Conservation (phyloP, 768 basidiomycete species). For the Mycena chlorophos region DNA sequence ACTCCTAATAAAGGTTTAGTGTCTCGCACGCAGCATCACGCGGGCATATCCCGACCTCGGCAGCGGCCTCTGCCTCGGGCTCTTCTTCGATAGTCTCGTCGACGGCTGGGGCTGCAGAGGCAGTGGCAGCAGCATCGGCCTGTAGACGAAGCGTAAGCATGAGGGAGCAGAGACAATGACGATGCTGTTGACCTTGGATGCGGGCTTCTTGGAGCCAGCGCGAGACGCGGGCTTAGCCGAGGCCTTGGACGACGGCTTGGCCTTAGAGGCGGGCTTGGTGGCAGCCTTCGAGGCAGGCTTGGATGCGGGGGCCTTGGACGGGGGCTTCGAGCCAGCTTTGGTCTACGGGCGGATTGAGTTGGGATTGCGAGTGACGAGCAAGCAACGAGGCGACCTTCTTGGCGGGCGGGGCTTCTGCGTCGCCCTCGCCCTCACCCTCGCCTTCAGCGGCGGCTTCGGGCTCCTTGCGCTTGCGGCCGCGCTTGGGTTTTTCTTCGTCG, state of each 20-base stretch:
- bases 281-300: constrained; percentile 35
- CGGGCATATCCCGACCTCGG: constrained; percentile 17
- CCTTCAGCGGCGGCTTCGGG: constrained; percentile 29
- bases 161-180: constrained; percentile 7
- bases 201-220: constrained; percentile 62
- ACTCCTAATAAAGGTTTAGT: not conserved
- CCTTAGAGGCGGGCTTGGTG: constrained; percentile 45
- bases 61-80: constrained; percentile 34
- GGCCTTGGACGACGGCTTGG: constrained; percentile 50
- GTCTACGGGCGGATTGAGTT: constrained; percentile 24
- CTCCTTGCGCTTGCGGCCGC: constrained; percentile 47
- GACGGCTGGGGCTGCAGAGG: constrained; percentile 28
- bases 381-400: constrained; percentile 54
- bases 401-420: constrained; percentile 49
- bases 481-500: constrained; percentile 59
- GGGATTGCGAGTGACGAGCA: constrained; percentile 20
- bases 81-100: constrained; percentile 46
- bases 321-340: constrained; percentile 38
- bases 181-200: constrained; percentile 20
- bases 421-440: constrained; percentile 30
- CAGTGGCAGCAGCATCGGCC: constrained; percentile 33
- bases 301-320: constrained; percentile 44
- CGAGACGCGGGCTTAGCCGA: constrained; percentile 55
- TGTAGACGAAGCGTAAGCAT: constrained; percentile 14
- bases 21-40: not conserved